Evolutionary conservation across 441 rosid species (phyloP).

Genomic region (Hypseocharis bilobata): DNA sequence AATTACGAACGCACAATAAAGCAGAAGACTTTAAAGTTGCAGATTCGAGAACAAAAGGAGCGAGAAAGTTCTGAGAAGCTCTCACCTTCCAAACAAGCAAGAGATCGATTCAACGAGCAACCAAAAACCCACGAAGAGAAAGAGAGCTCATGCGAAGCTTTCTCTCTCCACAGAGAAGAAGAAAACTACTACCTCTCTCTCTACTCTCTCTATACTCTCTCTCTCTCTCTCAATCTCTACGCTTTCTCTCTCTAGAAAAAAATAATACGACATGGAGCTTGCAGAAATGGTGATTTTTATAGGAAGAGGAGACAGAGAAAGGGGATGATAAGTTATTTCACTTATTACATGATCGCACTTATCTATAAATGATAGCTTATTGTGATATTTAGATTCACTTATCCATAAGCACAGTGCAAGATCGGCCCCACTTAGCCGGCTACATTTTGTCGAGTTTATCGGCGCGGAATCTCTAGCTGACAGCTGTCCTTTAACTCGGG

Average conservation of each 20-base stretch:
- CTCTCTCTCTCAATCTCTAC: slow-evolving; percentile 27
- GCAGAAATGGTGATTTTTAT: slow-evolving; percentile 50
- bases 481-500: slow-evolving; percentile 33
- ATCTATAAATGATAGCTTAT: fast-evolving
- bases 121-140: slow-evolving; percentile 7
- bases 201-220: slow-evolving; percentile 24
- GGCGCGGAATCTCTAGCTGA: slow-evolving; percentile 67
- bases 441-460: slow-evolving; percentile 44
- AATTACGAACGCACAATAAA: not conserved
- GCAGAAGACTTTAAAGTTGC: slow-evolving; percentile 21
- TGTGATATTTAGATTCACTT: fast-evolving
- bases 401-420: slow-evolving; percentile 23
- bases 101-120: slow-evolving; percentile 27
- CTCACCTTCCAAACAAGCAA: slow-evolving; percentile 31
- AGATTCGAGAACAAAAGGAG: slow-evolving; percentile 33
- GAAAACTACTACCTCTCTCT: slow-evolving; percentile 23
- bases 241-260: slow-evolving; percentile 7
- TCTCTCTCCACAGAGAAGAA: slow-evolving; percentile 20
- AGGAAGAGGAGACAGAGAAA: slow-evolving; percentile 48
- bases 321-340: fast-evolving
- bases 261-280: slow-evolving; percentile 21
- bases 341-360: slow-evolving; percentile 19
- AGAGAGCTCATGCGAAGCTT: slow-evolving; percentile 27
- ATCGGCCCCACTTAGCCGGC: slow-evolving; percentile 58
- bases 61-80: slow-evolving; percentile 33